A percentile compares a stretch with the other conserved stretches of the same genome.
These are phyloP conservation scores for Phtheirospermum japonicum DNA, from an alignment of 257 asterid genomes.

Conservation along the genomic window DNA sequence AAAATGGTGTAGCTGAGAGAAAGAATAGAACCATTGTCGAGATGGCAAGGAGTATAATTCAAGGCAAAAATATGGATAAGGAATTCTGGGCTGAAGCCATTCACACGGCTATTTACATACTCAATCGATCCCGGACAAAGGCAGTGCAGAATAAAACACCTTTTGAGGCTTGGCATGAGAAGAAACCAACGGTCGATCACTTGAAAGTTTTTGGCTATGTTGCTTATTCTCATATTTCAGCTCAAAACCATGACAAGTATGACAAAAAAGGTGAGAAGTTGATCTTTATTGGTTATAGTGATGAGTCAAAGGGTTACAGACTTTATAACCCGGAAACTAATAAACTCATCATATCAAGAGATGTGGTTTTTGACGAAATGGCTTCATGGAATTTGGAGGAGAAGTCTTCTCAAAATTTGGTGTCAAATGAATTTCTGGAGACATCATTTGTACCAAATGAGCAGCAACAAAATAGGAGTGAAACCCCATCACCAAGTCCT, in stretches of 20 bases:
- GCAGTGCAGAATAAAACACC: not conserved
- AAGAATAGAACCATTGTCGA: no score
- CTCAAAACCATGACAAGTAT: not conserved
- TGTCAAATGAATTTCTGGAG: no score
- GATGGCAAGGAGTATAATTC: no score
- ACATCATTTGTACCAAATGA: not conserved
- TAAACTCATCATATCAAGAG: no score
- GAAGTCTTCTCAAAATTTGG: no score
- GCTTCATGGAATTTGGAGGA: no score
- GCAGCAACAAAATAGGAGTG: not conserved
- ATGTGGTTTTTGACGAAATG: no score
- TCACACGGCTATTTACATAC: not conserved
- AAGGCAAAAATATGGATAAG: no score
- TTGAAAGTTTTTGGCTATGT: constrained; percentile 2
- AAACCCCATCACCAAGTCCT: constrained; percentile 2
- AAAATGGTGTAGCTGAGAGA: no score
- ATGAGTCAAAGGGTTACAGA: constrained; percentile 17
- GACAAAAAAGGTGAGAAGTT: constrained; percentile 9
- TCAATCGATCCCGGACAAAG: constrained; percentile 16
- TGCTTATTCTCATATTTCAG: constrained; percentile 18
- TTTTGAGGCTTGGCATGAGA: no score
- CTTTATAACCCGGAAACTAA: constrained; percentile 4
- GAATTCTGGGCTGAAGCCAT: constrained; percentile 2
- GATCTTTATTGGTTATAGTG: constrained; percentile 16
- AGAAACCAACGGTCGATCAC: no score